Base-by-base conservation (phyloP, 192 early-diverging fungal genomes). In the Coemansia javaensis region DNA sequence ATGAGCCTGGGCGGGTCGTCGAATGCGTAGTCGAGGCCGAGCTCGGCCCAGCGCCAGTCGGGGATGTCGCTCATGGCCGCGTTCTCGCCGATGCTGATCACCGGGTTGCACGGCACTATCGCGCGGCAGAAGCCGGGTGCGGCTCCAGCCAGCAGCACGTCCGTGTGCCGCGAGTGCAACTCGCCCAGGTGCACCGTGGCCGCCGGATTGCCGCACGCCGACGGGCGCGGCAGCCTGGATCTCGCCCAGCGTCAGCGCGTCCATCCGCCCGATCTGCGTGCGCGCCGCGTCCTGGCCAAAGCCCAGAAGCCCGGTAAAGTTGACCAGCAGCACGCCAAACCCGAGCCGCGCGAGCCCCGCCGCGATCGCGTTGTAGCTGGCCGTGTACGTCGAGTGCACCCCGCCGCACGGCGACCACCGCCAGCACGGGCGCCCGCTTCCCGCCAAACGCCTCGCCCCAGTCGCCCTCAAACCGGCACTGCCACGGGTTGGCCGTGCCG, bases 301-400 rank as follows among this genome's bases (percentile, higher is more conserved):
- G 15, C 90, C 90, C 39, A 79, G 61, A 34, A 82, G 84, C 13
- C 90, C 90, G 3, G 85, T 82, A 60, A 86, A 91, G 54, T 91
- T 91, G 50, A 88, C 80, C 57, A 79, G 40, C 23, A 72, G 68
- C 33, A 82, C 77, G n/a, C 78, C 70, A 58, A 83, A 85, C 1
- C 87, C 87, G 34, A 86, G 55, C n/a, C 55, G 40, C 9, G 66
- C 73, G 10, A 87, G 73, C 8, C 69, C 72, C 18, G 77, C 55
- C 17, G 34, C 62, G 22, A 63, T 34, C 35, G 71, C 47, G 11
- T 51, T 63, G 53, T 80, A 84, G 18, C 71, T 81, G 15, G 77
- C 74, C 9, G 81, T 70, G 16, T 58, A 63, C 15, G 65, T 45
- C 7, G 62, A 50, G 50, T 91, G 86, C 11, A 88, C 88, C 5